phyloP scores from a whole-genome alignment of 768 basidiomycete species.

The Mycena rebaudengoi region DNA sequence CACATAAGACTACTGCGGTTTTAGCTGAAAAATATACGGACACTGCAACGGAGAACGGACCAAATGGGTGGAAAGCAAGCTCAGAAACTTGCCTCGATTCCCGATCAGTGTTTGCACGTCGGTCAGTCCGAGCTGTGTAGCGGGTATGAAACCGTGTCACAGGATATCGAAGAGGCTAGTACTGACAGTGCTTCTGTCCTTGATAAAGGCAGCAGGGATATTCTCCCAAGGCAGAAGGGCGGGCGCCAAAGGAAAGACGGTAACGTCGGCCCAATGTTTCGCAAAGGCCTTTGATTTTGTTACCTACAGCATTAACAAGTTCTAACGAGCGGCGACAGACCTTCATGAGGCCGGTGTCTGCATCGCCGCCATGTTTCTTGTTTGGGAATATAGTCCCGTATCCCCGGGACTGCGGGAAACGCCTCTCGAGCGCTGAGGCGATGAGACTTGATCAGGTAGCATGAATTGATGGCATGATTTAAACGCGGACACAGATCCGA shows the following conservation, averaged over 20 bases:
- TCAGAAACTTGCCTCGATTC: constrained; percentile 41
- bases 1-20: constrained; percentile 43
- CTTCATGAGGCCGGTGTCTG: constrained; percentile 58
- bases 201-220: constrained; percentile 53
- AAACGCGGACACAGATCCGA: not conserved
- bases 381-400: constrained; percentile 59
- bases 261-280: constrained; percentile 54
- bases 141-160: not conserved
- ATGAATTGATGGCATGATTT: not conserved
- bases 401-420: constrained; percentile 58
- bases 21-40: not conserved
- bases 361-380: constrained; percentile 47
- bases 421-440: constrained; percentile 58
- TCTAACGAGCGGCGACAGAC: not conserved
- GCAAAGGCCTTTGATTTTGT: constrained; percentile 42
- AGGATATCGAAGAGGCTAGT: no score
- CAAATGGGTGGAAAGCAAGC: constrained; percentile 55
- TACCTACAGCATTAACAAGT: not conserved
- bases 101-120: constrained; percentile 46
- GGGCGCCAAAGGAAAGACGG: constrained; percentile 51
- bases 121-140: constrained; percentile 43
- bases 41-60: constrained; percentile 39
- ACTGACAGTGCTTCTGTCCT: constrained; percentile 58
- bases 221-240: constrained; percentile 57
- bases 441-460: no score